These are phyloP conservation scores for Chalciporus chontae DNA, from an alignment of 768 basidiomycete genomes.

Conservation along the genomic window DNA sequence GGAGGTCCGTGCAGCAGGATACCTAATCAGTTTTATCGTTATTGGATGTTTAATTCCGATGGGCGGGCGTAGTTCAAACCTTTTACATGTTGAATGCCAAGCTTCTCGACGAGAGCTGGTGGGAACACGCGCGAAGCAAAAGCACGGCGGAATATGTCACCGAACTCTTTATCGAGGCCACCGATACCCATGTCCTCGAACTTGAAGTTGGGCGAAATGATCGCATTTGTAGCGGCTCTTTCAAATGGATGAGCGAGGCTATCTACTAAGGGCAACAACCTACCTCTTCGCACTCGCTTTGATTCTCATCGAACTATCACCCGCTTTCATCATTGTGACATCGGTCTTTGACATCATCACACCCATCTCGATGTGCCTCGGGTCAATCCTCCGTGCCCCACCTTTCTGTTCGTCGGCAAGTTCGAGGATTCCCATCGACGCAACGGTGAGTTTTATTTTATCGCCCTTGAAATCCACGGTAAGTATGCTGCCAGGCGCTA, in stretches of 20 bases:
- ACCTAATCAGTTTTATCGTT: conserved; percentile 43
- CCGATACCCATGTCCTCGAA: conserved; percentile 99
- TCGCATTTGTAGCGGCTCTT: conserved; percentile 89
- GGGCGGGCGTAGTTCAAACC: conserved; percentile 43
- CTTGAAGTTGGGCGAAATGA: conserved; percentile 97
- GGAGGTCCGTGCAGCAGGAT: conserved; percentile 95
- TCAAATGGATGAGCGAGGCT: conserved; percentile 1
- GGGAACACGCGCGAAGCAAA: conserved; percentile 99
- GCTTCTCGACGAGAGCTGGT: conserved; percentile 91
- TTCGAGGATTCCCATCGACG: conserved; percentile 55
- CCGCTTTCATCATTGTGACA: conserved; percentile 81
- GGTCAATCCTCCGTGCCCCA: conserved; percentile 30
- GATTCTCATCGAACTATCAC: conserved; percentile 78
- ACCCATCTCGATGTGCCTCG: conserved; percentile 47
- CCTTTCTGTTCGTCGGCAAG: conserved; percentile 58
- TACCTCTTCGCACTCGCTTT: conserved; percentile 91
- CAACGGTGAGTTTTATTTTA: conserved; percentile 69
- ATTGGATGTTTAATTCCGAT: neutral
- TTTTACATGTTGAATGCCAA: conserved; percentile 98
- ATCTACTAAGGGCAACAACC: conserved; percentile 13
- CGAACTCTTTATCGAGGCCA: conserved; percentile 92
- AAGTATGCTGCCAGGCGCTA: conserved; percentile 65
- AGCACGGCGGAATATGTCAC: conserved; percentile 95
- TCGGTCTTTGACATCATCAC: conserved; percentile 92
- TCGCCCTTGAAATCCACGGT: conserved; percentile 89